phyloP scores from a whole-genome alignment of 225 moss, liverwort and hornwort species.

The Physcomitrium patens region DNA sequence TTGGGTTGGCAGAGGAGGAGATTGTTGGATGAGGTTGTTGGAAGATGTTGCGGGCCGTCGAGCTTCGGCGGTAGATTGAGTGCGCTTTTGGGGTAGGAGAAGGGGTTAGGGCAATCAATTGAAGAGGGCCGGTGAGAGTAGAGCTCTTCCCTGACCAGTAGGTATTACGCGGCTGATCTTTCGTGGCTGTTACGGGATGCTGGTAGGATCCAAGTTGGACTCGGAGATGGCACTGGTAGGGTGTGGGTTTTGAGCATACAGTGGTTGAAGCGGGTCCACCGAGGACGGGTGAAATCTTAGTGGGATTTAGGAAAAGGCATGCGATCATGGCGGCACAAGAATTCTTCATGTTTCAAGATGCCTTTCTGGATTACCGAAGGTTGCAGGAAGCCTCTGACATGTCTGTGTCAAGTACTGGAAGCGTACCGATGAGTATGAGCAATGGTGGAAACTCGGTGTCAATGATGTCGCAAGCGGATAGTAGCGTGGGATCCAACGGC shows the following conservation, averaged over 20 bases:
- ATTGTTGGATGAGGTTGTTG: conserved; percentile 17
- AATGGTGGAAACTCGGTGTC: conserved; percentile 85
- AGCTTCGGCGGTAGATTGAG: background rate
- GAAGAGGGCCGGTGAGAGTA: background rate
- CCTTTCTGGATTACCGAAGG: conserved; percentile 75
- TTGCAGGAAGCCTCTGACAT: conserved; percentile 89
- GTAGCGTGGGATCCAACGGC: conserved; percentile 92
- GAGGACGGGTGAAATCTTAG: conserved; percentile 7
- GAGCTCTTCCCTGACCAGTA: background rate
- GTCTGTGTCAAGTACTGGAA: conserved; percentile 93
- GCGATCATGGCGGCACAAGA: conserved; percentile 88
- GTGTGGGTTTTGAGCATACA: background rate
- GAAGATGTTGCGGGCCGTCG: background rate
- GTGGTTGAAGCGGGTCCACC: background rate
- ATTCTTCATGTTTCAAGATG: conserved; percentile 87
- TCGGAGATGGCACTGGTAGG: conserved; percentile 3
- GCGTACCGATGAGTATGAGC: conserved; percentile 82
- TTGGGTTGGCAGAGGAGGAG: background rate
- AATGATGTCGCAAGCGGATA: conserved; percentile 78
- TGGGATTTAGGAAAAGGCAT: conserved; percentile 37
- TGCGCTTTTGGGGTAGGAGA: background rate
- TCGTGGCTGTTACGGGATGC: conserved; percentile 10
- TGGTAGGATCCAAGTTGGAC: background rate
- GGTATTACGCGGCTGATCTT: conserved; percentile 4
- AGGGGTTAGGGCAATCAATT: conserved; percentile 41